A percentile compares a stretch with the other conserved stretches of the same genome.
Conservation (phyloP, 202 grass and related monocot genomes). For the Setaria viridis region DNA sequence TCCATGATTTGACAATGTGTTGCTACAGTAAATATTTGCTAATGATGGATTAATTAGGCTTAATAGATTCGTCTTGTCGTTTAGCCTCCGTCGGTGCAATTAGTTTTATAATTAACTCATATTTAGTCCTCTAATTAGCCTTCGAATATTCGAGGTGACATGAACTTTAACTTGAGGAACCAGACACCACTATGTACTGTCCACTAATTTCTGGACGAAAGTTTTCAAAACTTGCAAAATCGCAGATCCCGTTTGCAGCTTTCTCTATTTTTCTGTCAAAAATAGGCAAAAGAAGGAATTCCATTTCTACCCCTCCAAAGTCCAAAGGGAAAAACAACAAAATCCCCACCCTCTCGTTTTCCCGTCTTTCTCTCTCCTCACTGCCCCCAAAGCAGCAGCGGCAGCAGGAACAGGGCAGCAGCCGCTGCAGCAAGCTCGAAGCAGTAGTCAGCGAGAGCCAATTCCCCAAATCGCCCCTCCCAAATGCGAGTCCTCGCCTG, state of each 20-base stretch:
- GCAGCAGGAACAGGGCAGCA: conserved; percentile 32
- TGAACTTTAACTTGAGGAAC: no score
- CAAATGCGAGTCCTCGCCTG: conserved; percentile 54
- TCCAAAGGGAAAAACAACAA: neutral
- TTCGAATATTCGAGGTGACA: no score
- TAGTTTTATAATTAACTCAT: no score
- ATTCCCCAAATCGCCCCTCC: conserved; percentile 57
- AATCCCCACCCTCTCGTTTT: neutral
- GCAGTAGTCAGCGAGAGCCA: conserved; percentile 31
- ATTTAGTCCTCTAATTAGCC: no score
- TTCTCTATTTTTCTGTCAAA: neutral
- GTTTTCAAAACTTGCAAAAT: neutral
- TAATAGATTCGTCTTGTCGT: no score
- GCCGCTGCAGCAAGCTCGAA: conserved; percentile 40
- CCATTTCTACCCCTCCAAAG: conserved; percentile 10
- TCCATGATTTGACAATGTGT: no score
- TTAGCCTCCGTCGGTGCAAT: no score
- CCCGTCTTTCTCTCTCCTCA: conserved; percentile 35
- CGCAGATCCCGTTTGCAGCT: neutral
- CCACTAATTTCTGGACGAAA: no score
- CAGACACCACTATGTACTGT: no score
- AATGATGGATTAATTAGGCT: no score
- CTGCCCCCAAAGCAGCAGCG: conserved; percentile 33
- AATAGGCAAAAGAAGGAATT: neutral
- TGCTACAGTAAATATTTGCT: no score